Conservation (phyloP, 495 filamentous ascomycete genomes). For the Aspergillus mulundensis region DNA sequence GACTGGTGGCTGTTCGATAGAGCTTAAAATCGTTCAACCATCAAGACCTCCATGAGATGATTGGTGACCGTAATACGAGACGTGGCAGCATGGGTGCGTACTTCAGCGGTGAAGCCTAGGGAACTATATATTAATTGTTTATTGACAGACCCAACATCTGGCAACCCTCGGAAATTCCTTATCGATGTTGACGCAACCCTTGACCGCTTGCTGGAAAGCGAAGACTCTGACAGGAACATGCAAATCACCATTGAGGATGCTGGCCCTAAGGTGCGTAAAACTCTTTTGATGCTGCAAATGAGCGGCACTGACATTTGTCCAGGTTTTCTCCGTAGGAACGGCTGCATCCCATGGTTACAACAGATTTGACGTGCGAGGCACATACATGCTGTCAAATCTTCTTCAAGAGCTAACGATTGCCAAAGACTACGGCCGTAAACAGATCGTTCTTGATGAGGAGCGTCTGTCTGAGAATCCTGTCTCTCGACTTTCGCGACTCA, state of each 20-base stretch:
- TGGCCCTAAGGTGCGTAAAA: conserved; percentile 77
- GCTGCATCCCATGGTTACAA: conserved; percentile 82
- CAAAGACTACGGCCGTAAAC: conserved; percentile 75
- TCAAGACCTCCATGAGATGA: conserved; percentile 32
- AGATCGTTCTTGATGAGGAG: conserved; percentile 81
- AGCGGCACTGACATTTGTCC: background rate
- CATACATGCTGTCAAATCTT: conserved; percentile 92
- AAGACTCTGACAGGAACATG: conserved; percentile 87
- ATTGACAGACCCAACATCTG: conserved; percentile 44
- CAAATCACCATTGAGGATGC: conserved; percentile 96
- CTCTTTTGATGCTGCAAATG: background rate
- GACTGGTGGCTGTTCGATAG: conserved; percentile 15
- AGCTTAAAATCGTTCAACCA: conserved; percentile 35
- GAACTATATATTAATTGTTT: conserved; percentile 13
- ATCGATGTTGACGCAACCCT: conserved; percentile 75
- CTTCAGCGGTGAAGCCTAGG: background rate
- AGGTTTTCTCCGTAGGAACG: conserved; percentile 78
- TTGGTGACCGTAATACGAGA: conserved; percentile 33
- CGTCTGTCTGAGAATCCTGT: conserved; percentile 91
- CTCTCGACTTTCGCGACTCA: conserved; percentile 75
- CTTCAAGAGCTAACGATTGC: conserved; percentile 91
- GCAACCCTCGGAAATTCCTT: conserved; percentile 62
- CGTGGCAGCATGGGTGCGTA: conserved; percentile 48
- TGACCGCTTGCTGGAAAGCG: conserved; percentile 64
- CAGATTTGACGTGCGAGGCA: conserved; percentile 81